Conservation (phyloP, 768 basidiomycete species). For the Chalciporus piperatus region DNA sequence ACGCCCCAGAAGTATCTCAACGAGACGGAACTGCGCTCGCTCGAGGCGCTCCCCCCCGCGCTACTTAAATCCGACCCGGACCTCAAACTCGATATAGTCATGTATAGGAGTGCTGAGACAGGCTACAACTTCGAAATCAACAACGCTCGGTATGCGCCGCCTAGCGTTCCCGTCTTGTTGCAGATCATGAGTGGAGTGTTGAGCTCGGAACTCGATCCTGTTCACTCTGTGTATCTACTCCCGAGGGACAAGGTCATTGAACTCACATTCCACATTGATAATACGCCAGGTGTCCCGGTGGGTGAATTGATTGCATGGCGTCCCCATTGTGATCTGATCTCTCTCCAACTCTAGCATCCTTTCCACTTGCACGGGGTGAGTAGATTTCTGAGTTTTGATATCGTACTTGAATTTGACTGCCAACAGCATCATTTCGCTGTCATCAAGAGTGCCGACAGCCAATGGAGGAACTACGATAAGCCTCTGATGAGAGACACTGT, state of each 20-base stretch:
- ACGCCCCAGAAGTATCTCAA: constrained; percentile 6
- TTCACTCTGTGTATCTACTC: constrained; percentile 12
- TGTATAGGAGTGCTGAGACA: constrained; percentile 4
- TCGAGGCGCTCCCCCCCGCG: constrained; percentile 8
- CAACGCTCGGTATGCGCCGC: constrained; percentile 10
- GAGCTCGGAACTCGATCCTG: constrained; percentile 2
- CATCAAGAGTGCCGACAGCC: constrained; percentile 39
- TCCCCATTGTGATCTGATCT: neutral
- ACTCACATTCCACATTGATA: constrained; percentile 10
- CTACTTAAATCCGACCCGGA: constrained; percentile 17
- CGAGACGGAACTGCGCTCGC: constrained; percentile 19
- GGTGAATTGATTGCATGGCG: constrained; percentile 4
- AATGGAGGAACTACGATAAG: constrained; percentile 44
- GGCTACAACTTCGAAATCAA: constrained; percentile 15
- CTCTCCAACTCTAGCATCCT: constrained; percentile 6
- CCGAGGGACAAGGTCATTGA: constrained; percentile 17
- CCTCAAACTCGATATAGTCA: constrained; percentile 15
- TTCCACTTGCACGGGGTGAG: constrained; percentile 17
- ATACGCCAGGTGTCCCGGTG: constrained; percentile 26
- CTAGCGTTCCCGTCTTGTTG: constrained; percentile 15
- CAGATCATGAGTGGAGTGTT: constrained; percentile 23
- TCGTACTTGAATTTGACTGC: neutral
- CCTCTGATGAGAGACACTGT: constrained; percentile 53
- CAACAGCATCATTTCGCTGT: constrained; percentile 45
- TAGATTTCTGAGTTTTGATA: neutral